Percentiles rank a stretch among this genome's conserved stretches.
Evolutionary conservation across 257 asterid species (phyloP).

Genomic region (Solanum clarkiae): DNA sequence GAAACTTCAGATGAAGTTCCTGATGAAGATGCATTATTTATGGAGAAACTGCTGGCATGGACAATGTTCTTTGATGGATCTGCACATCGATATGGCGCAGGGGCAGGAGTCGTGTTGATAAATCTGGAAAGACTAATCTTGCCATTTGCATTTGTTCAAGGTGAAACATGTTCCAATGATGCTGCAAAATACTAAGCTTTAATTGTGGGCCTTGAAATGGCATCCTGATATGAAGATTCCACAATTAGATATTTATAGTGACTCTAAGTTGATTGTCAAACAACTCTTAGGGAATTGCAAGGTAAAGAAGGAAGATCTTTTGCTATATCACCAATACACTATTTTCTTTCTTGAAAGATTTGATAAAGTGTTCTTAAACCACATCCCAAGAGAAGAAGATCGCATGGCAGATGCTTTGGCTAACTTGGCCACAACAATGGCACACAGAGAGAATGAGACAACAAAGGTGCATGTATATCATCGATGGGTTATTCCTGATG

Average conservation of each 20-base stretch:
- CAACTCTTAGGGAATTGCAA: not conserved
- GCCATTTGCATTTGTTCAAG: not conserved
- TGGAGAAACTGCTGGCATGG: no score
- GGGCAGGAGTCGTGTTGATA: not conserved
- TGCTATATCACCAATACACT: not conserved
- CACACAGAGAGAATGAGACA: not conserved
- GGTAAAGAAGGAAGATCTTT: not conserved
- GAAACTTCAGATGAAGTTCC: not conserved
- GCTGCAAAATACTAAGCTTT: not conserved
- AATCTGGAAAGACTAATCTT: not conserved
- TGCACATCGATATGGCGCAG: not conserved
- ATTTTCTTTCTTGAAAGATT: not conserved
- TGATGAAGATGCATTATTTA: not conserved
- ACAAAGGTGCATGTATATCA: not conserved
- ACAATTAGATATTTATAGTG: not conserved
- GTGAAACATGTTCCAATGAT: not conserved
- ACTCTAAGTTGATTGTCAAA: no score
- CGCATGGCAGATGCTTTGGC: not conserved
- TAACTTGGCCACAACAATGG: not conserved
- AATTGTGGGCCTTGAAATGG: not conserved
- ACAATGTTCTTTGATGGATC: not conserved
- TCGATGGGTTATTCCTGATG: not conserved
- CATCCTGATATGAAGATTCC: not conserved
- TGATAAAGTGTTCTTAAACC: not conserved
- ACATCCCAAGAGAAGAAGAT: not conserved